Base-by-base conservation (phyloP, 2,329 filamentous ascomycete species). In the Fonsecaea monophora region DNA sequence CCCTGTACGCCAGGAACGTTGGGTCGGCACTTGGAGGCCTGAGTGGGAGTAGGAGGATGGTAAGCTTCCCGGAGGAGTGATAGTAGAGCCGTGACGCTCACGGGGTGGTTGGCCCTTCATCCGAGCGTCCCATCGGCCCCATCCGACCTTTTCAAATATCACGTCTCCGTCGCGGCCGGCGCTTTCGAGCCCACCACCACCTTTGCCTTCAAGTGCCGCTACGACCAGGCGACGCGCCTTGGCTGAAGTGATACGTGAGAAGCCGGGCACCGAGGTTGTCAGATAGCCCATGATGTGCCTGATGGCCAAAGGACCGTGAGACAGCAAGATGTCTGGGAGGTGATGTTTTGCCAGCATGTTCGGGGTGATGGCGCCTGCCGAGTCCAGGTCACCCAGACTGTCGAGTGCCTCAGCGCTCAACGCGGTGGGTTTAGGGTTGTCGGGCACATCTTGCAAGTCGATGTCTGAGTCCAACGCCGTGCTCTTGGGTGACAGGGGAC, bases 281-380 rank as follows among this genome's bases (percentile, higher is more conserved):
- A 99, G 85, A 80, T 96, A 94, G 71, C 92, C 92, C 87, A 96
- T 97, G 77, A 99, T 90, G 80, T 97, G 91, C 74, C 94, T 91
- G 78, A 99, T 97, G 60, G 95, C 93, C 78, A 97, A 82, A 58
- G 95, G 94, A 30, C 94, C 95, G 76, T 97, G 91, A 76, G 89
- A 89, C 69, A 97, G 85, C 76, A 99, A 85, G 78, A 98, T 96
- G 74, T 92, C 91, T 1, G 94, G 94, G 67, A 99, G 86, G 78
- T 98, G 91, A 78, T 94, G 88, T 79, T 91, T 95, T 74, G 94
- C 92, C 72, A 99, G 85, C 83, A 97, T 88, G 75, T 84, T 82
- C 48, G 93, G 89, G 56, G 92, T 96, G 78, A 99, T 97, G 75
- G 89, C 87, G 72, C 92, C 92, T 35, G 90, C 85, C 55, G 90